Percentiles rank a stretch among this genome's conserved stretches.
phyloP scores from a whole-genome alignment of 148 eudicot species.

The Oxyria digyna region DNA sequence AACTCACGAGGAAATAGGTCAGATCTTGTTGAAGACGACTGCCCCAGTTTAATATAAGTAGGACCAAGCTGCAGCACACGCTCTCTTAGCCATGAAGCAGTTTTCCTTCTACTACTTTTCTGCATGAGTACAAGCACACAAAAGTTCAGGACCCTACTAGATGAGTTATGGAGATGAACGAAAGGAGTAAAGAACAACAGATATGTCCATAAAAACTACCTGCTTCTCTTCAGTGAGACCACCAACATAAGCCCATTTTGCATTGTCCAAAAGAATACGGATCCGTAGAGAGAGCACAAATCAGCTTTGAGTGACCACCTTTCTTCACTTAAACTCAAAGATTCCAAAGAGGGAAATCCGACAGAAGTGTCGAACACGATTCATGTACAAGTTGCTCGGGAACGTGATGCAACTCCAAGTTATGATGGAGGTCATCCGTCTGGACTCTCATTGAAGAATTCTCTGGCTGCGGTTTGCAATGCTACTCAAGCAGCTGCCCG shows the following conservation, averaged over 20 bases:
- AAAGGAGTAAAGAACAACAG: no score
- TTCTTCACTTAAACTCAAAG: conserved; percentile 34
- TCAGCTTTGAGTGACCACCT: conserved; percentile 57
- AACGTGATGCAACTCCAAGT: conserved; percentile 42
- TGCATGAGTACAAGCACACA: conserved; percentile 16
- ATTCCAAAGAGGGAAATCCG: conserved; percentile 16
- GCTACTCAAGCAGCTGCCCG: conserved; percentile 88
- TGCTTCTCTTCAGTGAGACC: conserved; percentile 83
- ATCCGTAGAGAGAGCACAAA: conserved; percentile 81
- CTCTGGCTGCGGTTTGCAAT: conserved; percentile 74
- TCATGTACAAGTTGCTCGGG: conserved; percentile 30
- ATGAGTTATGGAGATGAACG: conserved; percentile 74
- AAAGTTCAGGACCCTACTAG: not conserved
- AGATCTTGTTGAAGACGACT: conserved; percentile 84
- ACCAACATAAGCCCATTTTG: conserved; percentile 78
- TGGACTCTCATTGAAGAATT: conserved; percentile 54
- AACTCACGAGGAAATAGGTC: conserved; percentile 90
- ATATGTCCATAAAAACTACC: conserved; percentile 21
- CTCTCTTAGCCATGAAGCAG: conserved; percentile 94
- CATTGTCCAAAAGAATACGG: conserved; percentile 85
- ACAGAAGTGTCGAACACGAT: conserved; percentile 17
- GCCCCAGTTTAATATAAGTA: conserved; percentile 89
- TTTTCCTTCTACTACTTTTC: conserved; percentile 49
- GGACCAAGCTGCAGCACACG: conserved; percentile 94
- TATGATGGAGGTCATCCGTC: conserved; percentile 27